A percentile compares a stretch with the other conserved stretches of the same genome.
phyloP scores from a whole-genome alignment of 2,329 filamentous ascomycete genomes.

The Epichloe typhina region DNA sequence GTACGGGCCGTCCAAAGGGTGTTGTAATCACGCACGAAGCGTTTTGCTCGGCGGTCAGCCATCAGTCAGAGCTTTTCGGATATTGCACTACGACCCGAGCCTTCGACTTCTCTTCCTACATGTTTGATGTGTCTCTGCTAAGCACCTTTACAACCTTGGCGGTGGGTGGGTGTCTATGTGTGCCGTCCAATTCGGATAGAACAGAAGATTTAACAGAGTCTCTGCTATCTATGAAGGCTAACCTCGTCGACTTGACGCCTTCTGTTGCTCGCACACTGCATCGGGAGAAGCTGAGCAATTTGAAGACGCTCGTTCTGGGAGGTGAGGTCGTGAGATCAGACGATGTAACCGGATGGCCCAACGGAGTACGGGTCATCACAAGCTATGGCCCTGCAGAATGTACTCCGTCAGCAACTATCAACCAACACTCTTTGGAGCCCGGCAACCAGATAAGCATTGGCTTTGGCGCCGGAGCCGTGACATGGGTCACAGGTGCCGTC shows the following conservation, averaged over 20 bases:
- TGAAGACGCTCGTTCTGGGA: neutral
- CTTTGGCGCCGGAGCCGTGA: neutral
- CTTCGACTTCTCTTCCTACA: slow-evolving; percentile 10
- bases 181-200: slow-evolving; percentile 4
- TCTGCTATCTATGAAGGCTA: neutral
- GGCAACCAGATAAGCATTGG: neutral
- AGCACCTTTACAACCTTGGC: slow-evolving; percentile 3
- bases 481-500: neutral
- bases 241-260: neutral
- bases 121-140: slow-evolving; percentile 4
- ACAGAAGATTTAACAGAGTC: neutral
- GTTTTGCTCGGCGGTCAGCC: slow-evolving; percentile 7
- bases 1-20: neutral
- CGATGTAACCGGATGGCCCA: neutral
- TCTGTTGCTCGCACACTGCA: neutral
- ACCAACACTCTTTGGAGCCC: slow-evolving; percentile 9
- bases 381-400: slow-evolving; percentile 2
- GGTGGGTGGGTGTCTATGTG: slow-evolving; percentile 5
- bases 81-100: slow-evolving; percentile 16
- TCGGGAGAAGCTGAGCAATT: neutral
- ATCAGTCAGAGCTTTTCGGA: slow-evolving; percentile 16
- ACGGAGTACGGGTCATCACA: neutral
- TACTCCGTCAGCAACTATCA: slow-evolving; percentile 21
- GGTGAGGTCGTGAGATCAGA: neutral
- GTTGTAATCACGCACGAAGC: neutral